Conservation (phyloP, 306 rosid genomes). For the Dalbergia oliveri region DNA sequence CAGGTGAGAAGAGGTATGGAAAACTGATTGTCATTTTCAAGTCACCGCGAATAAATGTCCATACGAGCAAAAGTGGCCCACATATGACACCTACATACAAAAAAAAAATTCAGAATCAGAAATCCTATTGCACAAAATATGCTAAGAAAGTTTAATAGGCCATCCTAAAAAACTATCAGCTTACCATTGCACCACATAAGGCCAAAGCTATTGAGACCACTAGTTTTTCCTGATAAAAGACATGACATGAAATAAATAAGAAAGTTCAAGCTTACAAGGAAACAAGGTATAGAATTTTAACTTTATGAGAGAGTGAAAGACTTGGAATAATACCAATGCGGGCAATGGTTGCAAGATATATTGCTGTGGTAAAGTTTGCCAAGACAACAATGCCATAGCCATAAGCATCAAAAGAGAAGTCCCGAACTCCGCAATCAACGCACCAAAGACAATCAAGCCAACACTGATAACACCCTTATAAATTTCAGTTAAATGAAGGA, state of each 20-base stretch:
- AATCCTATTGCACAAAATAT: not conserved
- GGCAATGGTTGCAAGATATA: slow-evolving; percentile 93
- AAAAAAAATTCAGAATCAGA: slow-evolving; percentile 28
- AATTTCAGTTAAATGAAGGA: slow-evolving; percentile 75
- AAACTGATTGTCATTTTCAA: slow-evolving; percentile 70
- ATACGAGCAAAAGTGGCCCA: slow-evolving; percentile 76
- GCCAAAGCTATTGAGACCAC: slow-evolving; percentile 98
- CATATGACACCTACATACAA: slow-evolving; percentile 73
- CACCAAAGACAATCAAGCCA: slow-evolving; percentile 90
- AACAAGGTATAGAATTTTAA: slow-evolving; percentile 21
- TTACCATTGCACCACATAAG: slow-evolving; percentile 99
- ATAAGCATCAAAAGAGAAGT: slow-evolving; percentile 86
- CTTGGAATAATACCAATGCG: slow-evolving; percentile 75
- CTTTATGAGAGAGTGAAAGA: slow-evolving; percentile 33
- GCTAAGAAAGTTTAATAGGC: slow-evolving; percentile 22
- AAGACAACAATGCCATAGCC: slow-evolving; percentile 89
- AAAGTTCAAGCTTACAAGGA: slow-evolving; percentile 40
- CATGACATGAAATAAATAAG: slow-evolving; percentile 33
- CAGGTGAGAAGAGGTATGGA: slow-evolving; percentile 81
- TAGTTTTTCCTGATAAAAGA: slow-evolving; percentile 78
- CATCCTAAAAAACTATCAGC: slow-evolving; percentile 40
- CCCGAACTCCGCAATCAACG: slow-evolving; percentile 92
- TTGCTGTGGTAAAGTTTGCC: slow-evolving; percentile 88
- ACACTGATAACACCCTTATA: slow-evolving; percentile 93
- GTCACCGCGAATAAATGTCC: slow-evolving; percentile 87